These are phyloP conservation scores for Ophiostoma fasciatum DNA, from an alignment of 2,329 filamentous ascomycete genomes.

Conservation along the genomic window DNA sequence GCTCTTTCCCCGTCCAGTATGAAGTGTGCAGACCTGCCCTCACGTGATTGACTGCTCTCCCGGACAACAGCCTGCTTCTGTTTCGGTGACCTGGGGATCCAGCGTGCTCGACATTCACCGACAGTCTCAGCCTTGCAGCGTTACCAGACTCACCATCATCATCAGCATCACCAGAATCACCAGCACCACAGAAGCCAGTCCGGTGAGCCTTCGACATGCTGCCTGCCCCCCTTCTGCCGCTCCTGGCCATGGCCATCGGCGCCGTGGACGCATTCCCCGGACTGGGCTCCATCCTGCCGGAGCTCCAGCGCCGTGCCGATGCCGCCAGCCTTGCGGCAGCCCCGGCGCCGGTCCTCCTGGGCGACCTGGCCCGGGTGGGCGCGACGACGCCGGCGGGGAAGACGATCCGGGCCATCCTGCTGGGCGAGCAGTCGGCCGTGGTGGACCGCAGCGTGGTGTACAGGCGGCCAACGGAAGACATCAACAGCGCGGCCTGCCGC, in stretches of 20 bases:
- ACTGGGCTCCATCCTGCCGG: not conserved
- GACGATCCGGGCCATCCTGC: slow-evolving; percentile 23
- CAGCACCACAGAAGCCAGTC: no score
- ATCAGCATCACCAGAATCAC: no score
- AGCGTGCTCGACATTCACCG: no score
- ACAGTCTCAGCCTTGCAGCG: no score
- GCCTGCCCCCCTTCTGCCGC: no score
- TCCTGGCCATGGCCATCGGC: not conserved
- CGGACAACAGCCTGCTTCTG: no score
- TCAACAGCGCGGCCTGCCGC: slow-evolving; percentile 14
- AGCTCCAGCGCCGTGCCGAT: not conserved
- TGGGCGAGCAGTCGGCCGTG: slow-evolving; percentile 1
- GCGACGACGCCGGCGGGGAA: slow-evolving; percentile 21
- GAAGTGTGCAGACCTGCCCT: no score
- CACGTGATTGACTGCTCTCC: no score
- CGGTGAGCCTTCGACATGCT: no score
- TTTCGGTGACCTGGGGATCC: no score
- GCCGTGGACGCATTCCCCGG: slow-evolving; percentile 1
- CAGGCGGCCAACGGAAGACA: slow-evolving; percentile 7
- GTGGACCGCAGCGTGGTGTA: slow-evolving; percentile 15
- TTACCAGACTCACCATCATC: no score
- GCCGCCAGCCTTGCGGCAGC: not conserved
- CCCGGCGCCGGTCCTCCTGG: slow-evolving; percentile 16
- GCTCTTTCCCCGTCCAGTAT: no score
- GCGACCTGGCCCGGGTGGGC: slow-evolving; percentile 21